These are phyloP conservation scores for Nothophoma quercina DNA, from an alignment of 2,329 filamentous ascomycete species.

Conservation along the genomic window DNA sequence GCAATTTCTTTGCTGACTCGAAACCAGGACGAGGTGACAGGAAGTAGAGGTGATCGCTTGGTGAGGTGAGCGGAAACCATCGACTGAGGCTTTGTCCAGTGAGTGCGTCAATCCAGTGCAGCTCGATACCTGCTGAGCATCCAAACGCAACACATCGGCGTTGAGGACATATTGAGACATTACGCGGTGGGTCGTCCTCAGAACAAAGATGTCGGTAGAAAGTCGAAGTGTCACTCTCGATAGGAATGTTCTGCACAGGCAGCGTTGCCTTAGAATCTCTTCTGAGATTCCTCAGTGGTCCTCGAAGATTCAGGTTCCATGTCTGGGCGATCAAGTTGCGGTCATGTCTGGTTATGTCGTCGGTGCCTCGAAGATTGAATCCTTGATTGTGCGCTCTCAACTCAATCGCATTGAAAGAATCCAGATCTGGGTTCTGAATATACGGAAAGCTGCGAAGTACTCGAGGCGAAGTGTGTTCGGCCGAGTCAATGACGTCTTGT, in stretches of 20 bases:
- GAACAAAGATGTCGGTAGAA: conserved; percentile 64
- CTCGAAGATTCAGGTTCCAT: conserved; percentile 39
- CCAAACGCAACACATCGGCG: conserved; percentile 71
- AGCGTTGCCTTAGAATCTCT: neutral
- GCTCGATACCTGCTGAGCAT: conserved; percentile 67
- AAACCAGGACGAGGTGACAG: conserved; percentile 61
- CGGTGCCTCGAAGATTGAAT: conserved; percentile 29
- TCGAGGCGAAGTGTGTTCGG: conserved; percentile 7
- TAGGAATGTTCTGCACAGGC: conserved; percentile 26
- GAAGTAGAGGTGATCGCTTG: conserved; percentile 67
- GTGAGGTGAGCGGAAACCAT: conserved; percentile 63
- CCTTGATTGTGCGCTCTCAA: conserved; percentile 35
- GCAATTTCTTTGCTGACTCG: conserved; percentile 64
- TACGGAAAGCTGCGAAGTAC: neutral
- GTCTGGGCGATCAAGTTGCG: conserved; percentile 40
- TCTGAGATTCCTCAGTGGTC: conserved; percentile 3
- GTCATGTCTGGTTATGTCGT: conserved; percentile 29
- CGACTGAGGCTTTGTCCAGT: conserved; percentile 60
- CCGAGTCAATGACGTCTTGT: conserved; percentile 9
- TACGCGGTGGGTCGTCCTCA: conserved; percentile 68
- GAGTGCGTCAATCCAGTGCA: conserved; percentile 65
- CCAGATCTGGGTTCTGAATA: conserved; percentile 4
- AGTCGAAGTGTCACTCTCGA: conserved; percentile 46
- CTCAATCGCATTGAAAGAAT: conserved; percentile 36
- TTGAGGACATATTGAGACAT: conserved; percentile 71